Evolutionary conservation across 768 basidiomycete genomes (phyloP).

Genomic region (Rhodotorula graminis): DNA sequence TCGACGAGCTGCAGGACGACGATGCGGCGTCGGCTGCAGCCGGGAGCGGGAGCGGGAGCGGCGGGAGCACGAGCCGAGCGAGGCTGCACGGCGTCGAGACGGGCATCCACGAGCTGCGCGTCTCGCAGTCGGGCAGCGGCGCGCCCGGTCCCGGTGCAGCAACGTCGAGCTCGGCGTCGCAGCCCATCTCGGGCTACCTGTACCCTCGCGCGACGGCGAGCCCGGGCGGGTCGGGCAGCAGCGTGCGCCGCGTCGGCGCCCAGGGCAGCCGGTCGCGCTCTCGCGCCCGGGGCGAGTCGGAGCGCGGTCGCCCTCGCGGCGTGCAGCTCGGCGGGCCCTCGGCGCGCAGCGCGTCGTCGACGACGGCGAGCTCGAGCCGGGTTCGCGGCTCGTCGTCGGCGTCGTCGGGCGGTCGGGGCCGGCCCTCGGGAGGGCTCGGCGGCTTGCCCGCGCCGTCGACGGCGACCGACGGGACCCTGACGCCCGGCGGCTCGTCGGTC

Average conservation of each 20-base stretch:
- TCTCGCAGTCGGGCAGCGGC: conserved; percentile 3
- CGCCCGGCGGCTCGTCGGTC: background rate
- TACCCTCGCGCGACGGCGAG: background rate
- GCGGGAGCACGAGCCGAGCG: background rate
- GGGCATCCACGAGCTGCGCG: conserved; percentile 29
- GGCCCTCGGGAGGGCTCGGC: background rate
- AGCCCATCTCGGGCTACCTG: background rate
- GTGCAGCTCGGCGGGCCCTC: conserved; percentile 4
- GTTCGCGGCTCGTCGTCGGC: conserved; percentile 22
- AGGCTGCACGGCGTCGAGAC: conserved; percentile 36
- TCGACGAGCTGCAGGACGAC: conserved; percentile 30
- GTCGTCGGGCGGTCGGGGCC: background rate
- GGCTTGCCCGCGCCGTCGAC: background rate
- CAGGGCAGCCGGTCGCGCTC: conserved; percentile 17
- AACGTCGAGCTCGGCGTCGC: background rate
- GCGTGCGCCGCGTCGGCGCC: background rate
- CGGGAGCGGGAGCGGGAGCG: background rate
- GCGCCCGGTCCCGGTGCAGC: no score
- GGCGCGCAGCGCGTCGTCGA: background rate
- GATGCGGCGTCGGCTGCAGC: no score
- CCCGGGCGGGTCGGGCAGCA: background rate
- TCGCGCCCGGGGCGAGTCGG: conserved; percentile 21
- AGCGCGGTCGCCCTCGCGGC: conserved; percentile 25
- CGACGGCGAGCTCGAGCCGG: conserved; percentile 5
- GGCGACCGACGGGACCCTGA: background rate